phyloP scores from a whole-genome alignment of 2,329 filamentous ascomycete species.

The Metarhizium rileyi region DNA sequence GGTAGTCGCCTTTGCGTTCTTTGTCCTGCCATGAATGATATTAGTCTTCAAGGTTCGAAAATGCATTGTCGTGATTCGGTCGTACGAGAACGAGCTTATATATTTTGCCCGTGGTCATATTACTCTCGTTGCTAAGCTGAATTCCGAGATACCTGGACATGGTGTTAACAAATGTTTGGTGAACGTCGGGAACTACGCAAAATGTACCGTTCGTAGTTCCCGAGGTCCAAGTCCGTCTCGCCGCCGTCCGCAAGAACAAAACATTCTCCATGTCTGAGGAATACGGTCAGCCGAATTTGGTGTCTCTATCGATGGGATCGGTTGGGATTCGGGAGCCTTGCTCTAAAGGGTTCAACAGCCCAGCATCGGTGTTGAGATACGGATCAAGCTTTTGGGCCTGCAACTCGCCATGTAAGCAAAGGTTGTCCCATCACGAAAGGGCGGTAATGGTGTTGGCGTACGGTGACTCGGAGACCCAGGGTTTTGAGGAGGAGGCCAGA shows the following conservation, averaged over 20 bases:
- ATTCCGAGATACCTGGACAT: constrained; percentile 58
- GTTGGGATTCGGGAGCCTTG: constrained; percentile 10
- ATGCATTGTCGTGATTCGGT: neutral
- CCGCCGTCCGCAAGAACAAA: constrained; percentile 82
- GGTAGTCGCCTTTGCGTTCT: constrained; percentile 59
- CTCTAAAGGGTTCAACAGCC: constrained; percentile 20
- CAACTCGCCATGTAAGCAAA: neutral
- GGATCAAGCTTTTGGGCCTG: constrained; percentile 31
- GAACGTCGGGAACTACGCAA: neutral
- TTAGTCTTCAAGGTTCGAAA: neutral
- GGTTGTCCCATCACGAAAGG: neutral
- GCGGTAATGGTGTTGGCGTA: neutral
- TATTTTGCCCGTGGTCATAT: constrained; percentile 96
- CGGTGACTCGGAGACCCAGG: constrained; percentile 16
- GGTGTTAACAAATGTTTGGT: neutral
- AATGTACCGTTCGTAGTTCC: constrained; percentile 41
- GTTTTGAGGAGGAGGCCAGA: constrained; percentile 45
- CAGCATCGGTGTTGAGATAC: constrained; percentile 32
- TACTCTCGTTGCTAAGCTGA: constrained; percentile 75
- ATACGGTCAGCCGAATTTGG: neutral
- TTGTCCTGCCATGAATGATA: constrained; percentile 35
- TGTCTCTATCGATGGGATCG: neutral
- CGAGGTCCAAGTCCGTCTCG: constrained; percentile 44
- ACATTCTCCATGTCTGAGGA: constrained; percentile 71
- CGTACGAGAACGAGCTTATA: constrained; percentile 68